phyloP scores from a whole-genome alignment of 202 grass and related monocot species.

The Saccharum hybrid region DNA sequence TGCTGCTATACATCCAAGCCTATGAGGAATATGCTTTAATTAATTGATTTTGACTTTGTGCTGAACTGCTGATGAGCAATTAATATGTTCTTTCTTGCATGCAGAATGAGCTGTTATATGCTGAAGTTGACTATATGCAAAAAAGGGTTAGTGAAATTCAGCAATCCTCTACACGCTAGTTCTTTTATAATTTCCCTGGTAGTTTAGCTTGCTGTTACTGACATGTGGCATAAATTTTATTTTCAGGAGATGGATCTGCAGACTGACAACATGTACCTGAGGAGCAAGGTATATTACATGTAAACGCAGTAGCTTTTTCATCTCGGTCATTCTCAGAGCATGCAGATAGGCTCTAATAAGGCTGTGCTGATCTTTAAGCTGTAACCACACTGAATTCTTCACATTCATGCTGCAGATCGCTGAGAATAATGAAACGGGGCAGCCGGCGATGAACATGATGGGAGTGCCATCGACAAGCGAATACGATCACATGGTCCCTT shows the following conservation, averaged over 20 bases:
- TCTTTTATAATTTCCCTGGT: background rate
- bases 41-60: background rate
- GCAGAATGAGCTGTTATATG: conserved; percentile 81
- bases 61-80: conserved; percentile 6
- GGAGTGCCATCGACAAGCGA: conserved; percentile 53
- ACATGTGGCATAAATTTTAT: background rate
- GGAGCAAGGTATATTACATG: conserved; percentile 71
- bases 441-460: conserved; percentile 69
- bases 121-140: conserved; percentile 70
- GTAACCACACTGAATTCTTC: background rate
- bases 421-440: conserved; percentile 78
- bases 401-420: conserved; percentile 51
- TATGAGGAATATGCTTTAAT: background rate
- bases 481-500: conserved; percentile 64
- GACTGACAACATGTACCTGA: conserved; percentile 69
- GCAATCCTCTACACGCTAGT: background rate
- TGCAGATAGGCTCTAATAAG: background rate
- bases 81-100: conserved; percentile 41
- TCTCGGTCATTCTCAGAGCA: background rate
- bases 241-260: conserved; percentile 77
- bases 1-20: background rate
- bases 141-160: conserved; percentile 60
- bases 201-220: background rate
- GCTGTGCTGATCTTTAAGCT: background rate
- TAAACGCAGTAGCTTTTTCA: background rate